phyloP scores from a whole-genome alignment of 371 early-diverging fungal species.

The Mitosporidium daphniae region DNA sequence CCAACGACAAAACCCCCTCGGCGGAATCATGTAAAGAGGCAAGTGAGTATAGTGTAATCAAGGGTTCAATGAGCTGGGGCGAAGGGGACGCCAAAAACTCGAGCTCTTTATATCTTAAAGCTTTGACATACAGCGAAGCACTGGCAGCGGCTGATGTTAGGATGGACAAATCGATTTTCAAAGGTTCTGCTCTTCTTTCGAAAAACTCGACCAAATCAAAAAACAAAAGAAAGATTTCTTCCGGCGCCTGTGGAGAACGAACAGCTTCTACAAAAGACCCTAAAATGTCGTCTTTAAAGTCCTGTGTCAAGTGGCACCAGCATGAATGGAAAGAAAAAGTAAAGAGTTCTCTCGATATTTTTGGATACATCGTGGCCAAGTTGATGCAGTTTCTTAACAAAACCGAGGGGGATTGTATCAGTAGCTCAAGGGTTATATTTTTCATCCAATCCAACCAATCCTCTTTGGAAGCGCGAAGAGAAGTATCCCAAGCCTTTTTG shows the following conservation, averaged over 20 bases:
- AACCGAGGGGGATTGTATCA: constrained; percentile 76
- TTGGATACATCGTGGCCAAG: constrained; percentile 28
- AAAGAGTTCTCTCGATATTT: constrained; percentile 54
- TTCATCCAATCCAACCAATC: constrained; percentile 89
- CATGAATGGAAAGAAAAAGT: constrained; percentile 85
- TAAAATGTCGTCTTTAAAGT: constrained; percentile 60
- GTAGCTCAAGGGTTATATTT: constrained; percentile 42
- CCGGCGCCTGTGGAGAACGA: constrained; percentile 37
- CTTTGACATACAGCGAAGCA: constrained; percentile 1
- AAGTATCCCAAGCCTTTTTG: constrained; percentile 60
- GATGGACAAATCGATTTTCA: constrained; percentile 41
- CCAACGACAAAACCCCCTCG: constrained; percentile 54
- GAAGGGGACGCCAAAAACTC: constrained; percentile 51
- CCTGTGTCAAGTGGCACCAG: constrained; percentile 58
- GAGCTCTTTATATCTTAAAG: constrained; percentile 68
- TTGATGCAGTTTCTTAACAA: constrained; percentile 45
- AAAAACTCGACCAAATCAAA: constrained; percentile 79
- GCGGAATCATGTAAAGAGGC: constrained; percentile 82
- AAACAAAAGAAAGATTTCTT: constrained; percentile 53
- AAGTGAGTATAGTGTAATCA: constrained; percentile 68
- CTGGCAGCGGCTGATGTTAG: neutral
- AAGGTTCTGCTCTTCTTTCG: constrained; percentile 77
- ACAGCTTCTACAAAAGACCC: constrained; percentile 41
- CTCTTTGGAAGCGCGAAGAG: constrained; percentile 47
- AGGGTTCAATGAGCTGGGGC: constrained; percentile 43